Base-by-base conservation (phyloP, 257 asterid species). In the Parsonsia alboflavescens region DNA sequence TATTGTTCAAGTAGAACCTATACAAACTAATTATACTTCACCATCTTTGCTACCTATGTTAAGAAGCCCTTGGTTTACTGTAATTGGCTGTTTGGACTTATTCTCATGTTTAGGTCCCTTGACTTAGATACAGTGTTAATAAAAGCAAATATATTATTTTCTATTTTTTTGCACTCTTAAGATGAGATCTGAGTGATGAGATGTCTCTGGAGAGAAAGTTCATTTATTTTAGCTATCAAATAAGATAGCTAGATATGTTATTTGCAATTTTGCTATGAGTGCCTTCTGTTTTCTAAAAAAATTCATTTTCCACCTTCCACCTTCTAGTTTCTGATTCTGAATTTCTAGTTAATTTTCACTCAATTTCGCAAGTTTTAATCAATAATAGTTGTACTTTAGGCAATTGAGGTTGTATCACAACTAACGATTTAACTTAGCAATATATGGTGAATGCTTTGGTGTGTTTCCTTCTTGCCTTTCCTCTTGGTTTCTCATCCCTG, bases 31-130 rank as follows among this genome's bases (percentile, higher is more conserved):
- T 33, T 63, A 63, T 7, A 7, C 30, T 61, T 63, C 19, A 39
- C 46, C 22, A 2, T 36, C 13, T 63, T 36, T 36, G 69, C 26
- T 63, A 21, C 12, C 15, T 62, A 62, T 62, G 68, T 62, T 30
- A 15, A 6, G 48, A 33, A 33, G 39, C 39, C 26, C 69, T 7
- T 63, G 10, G 26, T 2, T 33, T 63, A 17, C 26, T 16, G 10
- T 3, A 24, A 4, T 53, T 17, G 59, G 24, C 10, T 53, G 5
- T 53, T 28, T 61, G 44, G 21, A 13, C 68, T 61, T 0, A 28
- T 42, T 61, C 22, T 61, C 68, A 61, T 61, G 33, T 70, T 70
- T 52, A 30, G 49, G 39, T 33, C 22, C 45, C 61, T 71, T 36
- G 74, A 22, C 45, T 17, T 71, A n/a, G 49, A 49, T 71, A 36